Evolutionary conservation across 73 alveolate genomes (phyloP).

Genomic region (Paramecium caudatum): DNA sequence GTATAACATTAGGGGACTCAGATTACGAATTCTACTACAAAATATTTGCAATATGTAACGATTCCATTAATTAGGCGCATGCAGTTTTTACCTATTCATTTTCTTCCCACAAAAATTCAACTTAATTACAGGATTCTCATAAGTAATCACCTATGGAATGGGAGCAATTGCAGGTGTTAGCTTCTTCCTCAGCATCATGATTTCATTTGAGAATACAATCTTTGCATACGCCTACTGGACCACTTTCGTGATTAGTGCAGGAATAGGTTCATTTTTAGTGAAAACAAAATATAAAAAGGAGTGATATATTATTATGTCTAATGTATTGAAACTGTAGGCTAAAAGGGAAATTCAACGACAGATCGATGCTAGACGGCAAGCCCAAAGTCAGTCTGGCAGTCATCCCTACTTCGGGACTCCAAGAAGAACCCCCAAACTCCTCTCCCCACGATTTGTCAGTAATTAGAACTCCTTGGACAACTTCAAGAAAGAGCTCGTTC

Average conservation of each 20-base stretch:
- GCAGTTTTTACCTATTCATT: not conserved
- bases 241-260: not conserved
- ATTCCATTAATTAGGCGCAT: not conserved
- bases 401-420: constrained; percentile 16
- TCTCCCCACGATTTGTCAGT: constrained; percentile 25
- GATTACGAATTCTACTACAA: not conserved
- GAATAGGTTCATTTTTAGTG: not conserved
- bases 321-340: constrained; percentile 23
- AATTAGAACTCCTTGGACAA: constrained; percentile 34
- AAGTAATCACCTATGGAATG: not conserved
- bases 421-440: not conserved
- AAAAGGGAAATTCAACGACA: constrained; percentile 12
- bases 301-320: constrained; percentile 26
- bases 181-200: not conserved
- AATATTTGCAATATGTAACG: constrained; percentile 10
- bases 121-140: not conserved
- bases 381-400: not conserved
- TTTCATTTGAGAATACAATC: not conserved
- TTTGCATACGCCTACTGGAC: not conserved
- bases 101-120: constrained; percentile 1
- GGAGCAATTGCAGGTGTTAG: not conserved
- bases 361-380: constrained; percentile 13
- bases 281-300: constrained; percentile 7
- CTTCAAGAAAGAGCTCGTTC: not conserved
- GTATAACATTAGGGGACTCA: too few relatives aligned